A percentile compares a stretch with the other conserved stretches of the same genome.
phyloP scores from a whole-genome alignment of 2,329 filamentous ascomycete genomes.

The Tolypocladium inflatum region DNA sequence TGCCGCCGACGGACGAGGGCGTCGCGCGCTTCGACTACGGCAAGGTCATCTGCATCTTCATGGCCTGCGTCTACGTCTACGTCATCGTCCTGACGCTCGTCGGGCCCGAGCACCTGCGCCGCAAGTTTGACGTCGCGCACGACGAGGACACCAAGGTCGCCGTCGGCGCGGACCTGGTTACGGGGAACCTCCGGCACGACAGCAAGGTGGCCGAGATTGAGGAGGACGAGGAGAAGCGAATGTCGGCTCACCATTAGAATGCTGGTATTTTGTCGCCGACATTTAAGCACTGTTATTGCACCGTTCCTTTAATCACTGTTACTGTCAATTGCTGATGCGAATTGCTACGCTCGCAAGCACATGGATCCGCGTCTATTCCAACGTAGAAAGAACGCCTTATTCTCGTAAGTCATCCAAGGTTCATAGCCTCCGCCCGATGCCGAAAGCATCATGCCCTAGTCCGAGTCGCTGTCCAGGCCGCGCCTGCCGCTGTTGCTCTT shows the following conservation, averaged over 20 bases:
- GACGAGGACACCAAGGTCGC: conserved; percentile 39
- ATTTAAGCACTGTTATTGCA: too few relatives aligned
- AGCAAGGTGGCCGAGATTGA: not conserved
- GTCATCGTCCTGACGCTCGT: conserved; percentile 53
- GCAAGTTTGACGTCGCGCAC: conserved; percentile 40
- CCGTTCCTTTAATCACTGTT: too few relatives aligned
- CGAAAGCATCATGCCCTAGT: conserved; percentile 6
- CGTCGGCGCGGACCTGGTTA: conserved; percentile 27
- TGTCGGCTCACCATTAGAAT: not conserved
- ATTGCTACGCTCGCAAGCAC: too few relatives aligned
- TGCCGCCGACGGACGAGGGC: conserved; percentile 43
- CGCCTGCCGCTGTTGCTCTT: conserved; percentile 17
- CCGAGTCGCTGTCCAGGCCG: conserved; percentile 15
- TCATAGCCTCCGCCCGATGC: too few relatives aligned
- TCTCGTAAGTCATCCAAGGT: too few relatives aligned
- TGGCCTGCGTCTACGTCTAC: conserved; percentile 69
- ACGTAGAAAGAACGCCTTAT: not conserved
- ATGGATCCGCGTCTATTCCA: too few relatives aligned
- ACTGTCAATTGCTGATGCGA: too few relatives aligned
- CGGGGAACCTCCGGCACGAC: not conserved
- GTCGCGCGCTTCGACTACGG: conserved; percentile 61
- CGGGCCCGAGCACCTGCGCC: conserved; percentile 45
- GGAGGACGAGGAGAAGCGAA: conserved; percentile 1
- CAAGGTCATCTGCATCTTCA: conserved; percentile 82
- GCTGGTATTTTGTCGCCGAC: too few relatives aligned